These are phyloP conservation scores for Metschnikowia vanudenii DNA, from an alignment of 805 yeast genomes.

Conservation along the genomic window DNA sequence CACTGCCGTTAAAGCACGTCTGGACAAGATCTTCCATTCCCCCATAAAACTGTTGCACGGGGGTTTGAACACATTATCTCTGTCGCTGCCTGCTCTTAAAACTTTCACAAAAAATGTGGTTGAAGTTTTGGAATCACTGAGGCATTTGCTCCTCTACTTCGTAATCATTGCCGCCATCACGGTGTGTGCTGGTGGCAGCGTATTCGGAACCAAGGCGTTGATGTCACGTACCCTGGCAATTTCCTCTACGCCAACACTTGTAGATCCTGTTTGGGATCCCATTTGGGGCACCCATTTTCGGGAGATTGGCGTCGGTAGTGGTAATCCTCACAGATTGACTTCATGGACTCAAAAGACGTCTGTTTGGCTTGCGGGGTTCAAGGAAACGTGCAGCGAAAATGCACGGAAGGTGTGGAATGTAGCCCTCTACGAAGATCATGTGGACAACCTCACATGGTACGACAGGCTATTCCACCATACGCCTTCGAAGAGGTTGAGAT, in stretches of 20 bases:
- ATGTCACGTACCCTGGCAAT: not conserved
- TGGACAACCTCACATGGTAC: not conserved
- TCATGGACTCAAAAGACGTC: not conserved
- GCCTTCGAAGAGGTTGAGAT: conserved; percentile 1
- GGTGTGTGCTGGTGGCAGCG: conserved; percentile 1
- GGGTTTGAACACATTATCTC: not conserved
- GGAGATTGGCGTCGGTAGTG: not conserved
- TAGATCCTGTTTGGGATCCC: not conserved
- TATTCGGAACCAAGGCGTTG: not conserved
- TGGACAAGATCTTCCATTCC: conserved; percentile 3
- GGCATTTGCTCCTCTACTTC: conserved; percentile 11
- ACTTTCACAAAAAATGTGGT: not conserved
- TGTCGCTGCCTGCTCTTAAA: not conserved
- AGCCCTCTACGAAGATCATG: conserved; percentile 2
- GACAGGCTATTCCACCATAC: not conserved
- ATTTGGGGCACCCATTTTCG: not conserved
- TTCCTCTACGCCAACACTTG: not conserved
- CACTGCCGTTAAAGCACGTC: not conserved
- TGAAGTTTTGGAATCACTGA: conserved; percentile 5
- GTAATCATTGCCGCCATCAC: conserved; percentile 2
- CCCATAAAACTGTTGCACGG: conserved; percentile 3
- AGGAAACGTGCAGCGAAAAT: not conserved
- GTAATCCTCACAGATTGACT: not conserved
- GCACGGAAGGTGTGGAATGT: not conserved
- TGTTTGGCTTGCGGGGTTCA: not conserved